Percentiles rank a stretch among this genome's conserved stretches.
Evolutionary conservation across 2,329 filamentous ascomycete species (phyloP).

Genomic region (Fusarium xyrophilum): DNA sequence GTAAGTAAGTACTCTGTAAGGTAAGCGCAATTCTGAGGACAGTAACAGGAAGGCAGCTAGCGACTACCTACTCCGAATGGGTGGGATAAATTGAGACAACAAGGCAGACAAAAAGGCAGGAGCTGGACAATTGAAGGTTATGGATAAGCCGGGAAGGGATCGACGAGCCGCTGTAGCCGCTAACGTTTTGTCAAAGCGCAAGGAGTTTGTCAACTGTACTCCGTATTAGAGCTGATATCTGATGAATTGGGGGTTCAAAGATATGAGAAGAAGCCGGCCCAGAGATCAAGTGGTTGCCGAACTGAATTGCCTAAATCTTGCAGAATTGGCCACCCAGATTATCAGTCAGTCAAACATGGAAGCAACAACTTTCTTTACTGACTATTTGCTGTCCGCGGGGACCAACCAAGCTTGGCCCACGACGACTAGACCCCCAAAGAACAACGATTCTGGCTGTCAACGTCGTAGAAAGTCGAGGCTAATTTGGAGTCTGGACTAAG

Average conservation of each 20-base stretch:
- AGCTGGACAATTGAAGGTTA: constrained; percentile 4
- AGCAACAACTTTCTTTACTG: constrained; percentile 1
- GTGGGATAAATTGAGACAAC: constrained; percentile 11
- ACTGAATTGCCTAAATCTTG: constrained; percentile 2
- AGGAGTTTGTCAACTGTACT: not conserved
- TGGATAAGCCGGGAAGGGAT: constrained; percentile 21
- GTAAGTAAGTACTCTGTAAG: no score
- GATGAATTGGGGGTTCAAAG: not conserved
- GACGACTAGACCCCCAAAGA: constrained; percentile 4
- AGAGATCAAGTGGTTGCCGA: not conserved
- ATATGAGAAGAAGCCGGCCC: not conserved
- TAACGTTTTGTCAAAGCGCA: constrained; percentile 9
- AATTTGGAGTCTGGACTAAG: not conserved
- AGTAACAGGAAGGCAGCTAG: constrained; percentile 1
- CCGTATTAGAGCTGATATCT: not conserved
- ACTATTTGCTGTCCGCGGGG: constrained; percentile 5
- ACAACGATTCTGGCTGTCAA: not conserved
- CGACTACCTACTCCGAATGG: not conserved
- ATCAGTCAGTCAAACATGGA: constrained; percentile 6
- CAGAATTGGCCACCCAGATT: not conserved
- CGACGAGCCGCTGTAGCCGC: constrained; percentile 29
- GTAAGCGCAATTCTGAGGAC: not conserved
- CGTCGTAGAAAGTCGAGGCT: not conserved
- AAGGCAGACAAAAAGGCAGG: constrained; percentile 7
- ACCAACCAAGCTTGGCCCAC: constrained; percentile 23